Percentiles rank a stretch among this genome's conserved stretches.
Conservation (phyloP, 2,329 filamentous ascomycete species). For the Fusarium nisikadoi region DNA sequence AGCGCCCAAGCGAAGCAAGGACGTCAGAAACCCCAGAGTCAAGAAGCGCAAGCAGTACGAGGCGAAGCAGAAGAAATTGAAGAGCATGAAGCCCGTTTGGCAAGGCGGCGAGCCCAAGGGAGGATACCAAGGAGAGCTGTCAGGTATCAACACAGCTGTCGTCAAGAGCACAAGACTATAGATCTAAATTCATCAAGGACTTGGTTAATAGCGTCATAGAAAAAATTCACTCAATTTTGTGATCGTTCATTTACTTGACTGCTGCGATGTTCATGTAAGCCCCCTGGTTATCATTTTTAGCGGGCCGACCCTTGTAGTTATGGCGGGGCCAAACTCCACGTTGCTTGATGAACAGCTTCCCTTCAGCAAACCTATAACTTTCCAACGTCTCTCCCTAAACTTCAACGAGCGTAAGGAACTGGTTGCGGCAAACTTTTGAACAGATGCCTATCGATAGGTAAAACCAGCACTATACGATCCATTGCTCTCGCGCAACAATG, state of each 20-base stretch:
- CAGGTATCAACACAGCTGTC: slow-evolving; percentile 93
- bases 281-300: background rate
- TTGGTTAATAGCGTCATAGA: slow-evolving; percentile 30
- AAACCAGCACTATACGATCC: background rate
- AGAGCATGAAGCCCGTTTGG: slow-evolving; percentile 85
- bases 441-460: slow-evolving; percentile 23
- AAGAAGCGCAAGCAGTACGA: slow-evolving; percentile 99
- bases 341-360: slow-evolving; percentile 39
- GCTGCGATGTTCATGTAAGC: background rate
- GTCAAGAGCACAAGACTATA: slow-evolving; percentile 94
- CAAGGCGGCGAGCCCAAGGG: slow-evolving; percentile 85
- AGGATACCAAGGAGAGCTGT: slow-evolving; percentile 90
- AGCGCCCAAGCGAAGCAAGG: slow-evolving; percentile 90
- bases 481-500: slow-evolving; percentile 45
- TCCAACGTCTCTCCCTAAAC: slow-evolving; percentile 10
- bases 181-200: slow-evolving; percentile 27
- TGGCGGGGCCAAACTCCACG: slow-evolving; percentile 42
- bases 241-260: background rate
- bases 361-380: slow-evolving; percentile 4
- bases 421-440: background rate
- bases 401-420: slow-evolving; percentile 1
- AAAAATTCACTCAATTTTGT: slow-evolving; percentile 3
- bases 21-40: slow-evolving; percentile 91
- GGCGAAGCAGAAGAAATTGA: slow-evolving; percentile 96
- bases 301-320: slow-evolving; percentile 18